phyloP scores from a whole-genome alignment of 2,329 filamentous ascomycete genomes.

The Colletotrichum costaricense region DNA sequence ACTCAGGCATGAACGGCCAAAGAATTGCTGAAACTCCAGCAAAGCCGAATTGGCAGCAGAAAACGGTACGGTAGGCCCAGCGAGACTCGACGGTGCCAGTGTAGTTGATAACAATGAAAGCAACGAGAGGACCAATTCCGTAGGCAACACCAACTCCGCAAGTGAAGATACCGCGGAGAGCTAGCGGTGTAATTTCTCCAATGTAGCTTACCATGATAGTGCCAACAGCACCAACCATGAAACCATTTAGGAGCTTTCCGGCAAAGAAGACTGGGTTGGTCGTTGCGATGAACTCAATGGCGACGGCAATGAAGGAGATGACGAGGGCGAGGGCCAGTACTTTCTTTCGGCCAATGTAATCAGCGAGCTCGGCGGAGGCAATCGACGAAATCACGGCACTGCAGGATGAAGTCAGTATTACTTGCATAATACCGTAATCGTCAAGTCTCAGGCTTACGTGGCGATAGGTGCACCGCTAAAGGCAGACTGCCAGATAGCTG shows the following conservation, averaged over 20 bases:
- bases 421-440: not conserved
- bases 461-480: slow-evolving; percentile 55
- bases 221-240: slow-evolving; percentile 45
- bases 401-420: not conserved
- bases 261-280: slow-evolving; percentile 53
- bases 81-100: slow-evolving; percentile 41
- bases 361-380: slow-evolving; percentile 45
- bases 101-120: slow-evolving; percentile 46
- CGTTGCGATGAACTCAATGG: slow-evolving; percentile 53
- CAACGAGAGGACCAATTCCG: slow-evolving; percentile 45
- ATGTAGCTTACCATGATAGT: slow-evolving; percentile 45
- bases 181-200: slow-evolving; percentile 45
- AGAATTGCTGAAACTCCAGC: slow-evolving; percentile 43
- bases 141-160: slow-evolving; percentile 44
- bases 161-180: slow-evolving; percentile 44
- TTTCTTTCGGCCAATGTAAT: slow-evolving; percentile 46
- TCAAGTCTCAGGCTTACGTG: slow-evolving; percentile 37
- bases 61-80: slow-evolving; percentile 49
- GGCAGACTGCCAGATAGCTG: slow-evolving; percentile 56
- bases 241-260: slow-evolving; percentile 55
- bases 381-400: slow-evolving; percentile 44
- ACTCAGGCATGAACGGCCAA: slow-evolving; percentile 55
- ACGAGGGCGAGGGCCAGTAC: slow-evolving; percentile 48
- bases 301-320: slow-evolving; percentile 50
- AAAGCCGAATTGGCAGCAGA: slow-evolving; percentile 49